Conservation (phyloP, 768 basidiomycete genomes). For the Tephrocybe sp. region DNA sequence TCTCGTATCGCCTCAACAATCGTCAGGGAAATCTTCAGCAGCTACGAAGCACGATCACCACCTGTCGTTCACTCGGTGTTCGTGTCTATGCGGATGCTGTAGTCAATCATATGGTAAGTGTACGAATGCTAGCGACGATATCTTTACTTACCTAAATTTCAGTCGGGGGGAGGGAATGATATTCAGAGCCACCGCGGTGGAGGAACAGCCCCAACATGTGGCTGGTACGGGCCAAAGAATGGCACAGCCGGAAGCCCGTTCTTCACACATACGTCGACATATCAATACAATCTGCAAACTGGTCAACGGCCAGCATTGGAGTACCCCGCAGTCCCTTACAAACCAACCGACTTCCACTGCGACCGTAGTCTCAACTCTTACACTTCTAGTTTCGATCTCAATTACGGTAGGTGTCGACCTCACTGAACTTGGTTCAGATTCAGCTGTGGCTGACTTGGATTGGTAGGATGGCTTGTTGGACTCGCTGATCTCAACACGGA, state of each 20-base stretch:
- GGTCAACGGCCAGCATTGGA: constrained; percentile 4
- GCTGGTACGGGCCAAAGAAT: constrained; percentile 8
- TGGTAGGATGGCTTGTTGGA: constrained; percentile 5
- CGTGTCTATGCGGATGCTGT: constrained; percentile 9
- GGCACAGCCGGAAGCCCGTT: constrained; percentile 7
- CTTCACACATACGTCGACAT: constrained; percentile 5
- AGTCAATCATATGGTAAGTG: constrained; percentile 6
- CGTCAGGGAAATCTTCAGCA: constrained; percentile 5
- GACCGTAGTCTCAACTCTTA: constrained; percentile 3
- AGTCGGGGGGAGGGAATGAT: constrained; percentile 8
- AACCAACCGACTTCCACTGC: constrained; percentile 8
- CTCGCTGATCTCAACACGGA: constrained; percentile 7
- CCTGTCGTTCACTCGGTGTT: constrained; percentile 3
- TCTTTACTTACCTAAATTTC: not conserved
- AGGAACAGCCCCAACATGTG: constrained; percentile 1
- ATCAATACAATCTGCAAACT: constrained; percentile 6
- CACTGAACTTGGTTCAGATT: not conserved
- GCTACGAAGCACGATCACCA: constrained; percentile 6
- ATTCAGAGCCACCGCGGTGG: constrained; percentile 6
- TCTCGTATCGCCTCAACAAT: constrained; percentile 3
- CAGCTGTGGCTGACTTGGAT: too few relatives aligned
- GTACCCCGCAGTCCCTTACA: constrained; percentile 6
- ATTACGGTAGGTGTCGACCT: constrained; percentile 2
- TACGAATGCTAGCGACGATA: not conserved
- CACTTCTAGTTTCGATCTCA: constrained; percentile 2